These are phyloP conservation scores for Betula pendula DNA, from an alignment of 306 rosid genomes.

Conservation along the genomic window DNA sequence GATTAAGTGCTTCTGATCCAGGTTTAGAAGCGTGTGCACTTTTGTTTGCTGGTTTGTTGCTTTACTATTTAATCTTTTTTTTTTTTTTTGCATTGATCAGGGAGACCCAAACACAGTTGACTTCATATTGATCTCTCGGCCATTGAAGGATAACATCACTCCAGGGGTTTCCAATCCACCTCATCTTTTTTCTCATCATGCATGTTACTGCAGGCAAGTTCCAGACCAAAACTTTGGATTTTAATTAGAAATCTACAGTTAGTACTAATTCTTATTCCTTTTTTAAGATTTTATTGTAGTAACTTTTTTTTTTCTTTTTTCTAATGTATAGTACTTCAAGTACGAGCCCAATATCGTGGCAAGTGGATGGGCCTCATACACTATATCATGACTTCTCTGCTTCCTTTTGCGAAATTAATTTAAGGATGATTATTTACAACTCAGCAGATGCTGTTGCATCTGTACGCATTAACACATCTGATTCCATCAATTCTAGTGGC, in stretches of 20 bases:
- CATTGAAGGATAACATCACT: conserved; percentile 39
- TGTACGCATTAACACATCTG: conserved; percentile 58
- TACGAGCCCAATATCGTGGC: conserved; percentile 85
- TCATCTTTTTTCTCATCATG: conserved; percentile 69
- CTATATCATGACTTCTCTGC: conserved; percentile 69
- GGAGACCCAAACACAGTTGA: conserved; percentile 67
- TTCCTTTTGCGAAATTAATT: conserved; percentile 67
- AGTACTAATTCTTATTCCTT: conserved; percentile 8
- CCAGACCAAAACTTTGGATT: conserved; percentile 19
- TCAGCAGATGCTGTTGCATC: conserved; percentile 55
- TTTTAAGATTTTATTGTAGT: conserved; percentile 6
- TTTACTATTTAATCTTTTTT: conserved; percentile 18
- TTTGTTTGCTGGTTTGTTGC: conserved; percentile 10
- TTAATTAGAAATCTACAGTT: conserved; percentile 19
- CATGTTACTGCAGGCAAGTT: conserved; percentile 85
- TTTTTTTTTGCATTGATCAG: conserved; percentile 41
- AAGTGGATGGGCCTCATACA: conserved; percentile 75
- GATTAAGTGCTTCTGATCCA: background rate
- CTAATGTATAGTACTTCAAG: conserved; percentile 57
- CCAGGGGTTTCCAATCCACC: conserved; percentile 52
- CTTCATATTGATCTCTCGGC: conserved; percentile 74
- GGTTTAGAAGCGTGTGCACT: background rate
- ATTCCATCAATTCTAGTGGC: conserved; percentile 33
- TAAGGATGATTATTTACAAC: conserved; percentile 75
- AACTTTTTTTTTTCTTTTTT: conserved; percentile 11